Evolutionary conservation across 2,329 filamentous ascomycete species (phyloP).

Genomic region (Fusarium devonianum): DNA sequence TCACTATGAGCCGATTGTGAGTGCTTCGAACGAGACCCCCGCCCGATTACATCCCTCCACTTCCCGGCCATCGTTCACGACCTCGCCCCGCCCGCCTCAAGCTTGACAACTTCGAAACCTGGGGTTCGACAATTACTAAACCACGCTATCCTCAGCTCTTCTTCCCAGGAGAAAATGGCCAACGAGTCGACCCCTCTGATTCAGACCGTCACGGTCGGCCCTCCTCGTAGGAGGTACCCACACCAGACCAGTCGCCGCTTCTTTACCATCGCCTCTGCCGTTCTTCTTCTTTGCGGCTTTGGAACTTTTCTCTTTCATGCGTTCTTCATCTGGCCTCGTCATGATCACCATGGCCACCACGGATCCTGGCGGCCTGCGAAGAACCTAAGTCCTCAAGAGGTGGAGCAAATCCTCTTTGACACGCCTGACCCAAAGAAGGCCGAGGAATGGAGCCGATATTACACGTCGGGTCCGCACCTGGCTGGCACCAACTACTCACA

Average conservation of each 20-base stretch:
- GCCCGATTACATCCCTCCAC: constrained; percentile 13
- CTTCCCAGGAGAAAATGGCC: constrained; percentile 46
- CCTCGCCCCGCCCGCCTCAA: too few relatives aligned
- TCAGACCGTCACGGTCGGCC: constrained; percentile 64
- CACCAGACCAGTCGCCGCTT: constrained; percentile 70
- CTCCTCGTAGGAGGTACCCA: constrained; percentile 61
- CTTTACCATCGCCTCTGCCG: constrained; percentile 68
- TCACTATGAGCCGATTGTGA: constrained; percentile 37
- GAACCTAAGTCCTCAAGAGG: constrained; percentile 53
- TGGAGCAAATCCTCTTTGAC: constrained; percentile 64
- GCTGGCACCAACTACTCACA: constrained; percentile 81
- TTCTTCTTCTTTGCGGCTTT: constrained; percentile 60
- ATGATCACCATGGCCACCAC: constrained; percentile 45
- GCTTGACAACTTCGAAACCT: constrained; percentile 6
- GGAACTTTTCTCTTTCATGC: constrained; percentile 58
- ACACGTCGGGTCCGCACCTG: constrained; percentile 77
- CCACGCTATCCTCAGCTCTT: constrained; percentile 8
- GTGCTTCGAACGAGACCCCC: constrained; percentile 13
- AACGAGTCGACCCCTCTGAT: constrained; percentile 72
- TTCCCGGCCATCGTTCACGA: constrained; percentile 24
- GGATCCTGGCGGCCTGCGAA: constrained; percentile 41
- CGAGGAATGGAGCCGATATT: constrained; percentile 79
- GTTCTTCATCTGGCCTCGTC: constrained; percentile 51
- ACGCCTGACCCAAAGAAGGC: constrained; percentile 65
- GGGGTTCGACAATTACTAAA: constrained; percentile 9